Base-by-base conservation (phyloP, 2,329 filamentous ascomycete species). In the Zymoseptoria ardabiliae region DNA sequence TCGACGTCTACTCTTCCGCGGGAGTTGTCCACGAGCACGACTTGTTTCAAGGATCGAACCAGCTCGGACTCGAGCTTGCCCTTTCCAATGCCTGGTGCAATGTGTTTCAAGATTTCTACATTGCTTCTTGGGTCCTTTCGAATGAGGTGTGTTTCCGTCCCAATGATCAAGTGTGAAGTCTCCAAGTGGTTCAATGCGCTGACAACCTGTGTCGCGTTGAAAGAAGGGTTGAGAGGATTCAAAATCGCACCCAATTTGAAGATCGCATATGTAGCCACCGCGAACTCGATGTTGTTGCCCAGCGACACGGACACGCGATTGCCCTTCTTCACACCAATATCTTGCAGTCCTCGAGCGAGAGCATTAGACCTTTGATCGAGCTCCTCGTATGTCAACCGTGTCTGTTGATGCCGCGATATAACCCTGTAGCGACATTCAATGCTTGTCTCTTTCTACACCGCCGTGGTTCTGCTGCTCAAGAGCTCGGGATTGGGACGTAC, bases 191-290 rank as follows among this genome's bases (percentile, higher is more conserved):
- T 81, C 25, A 97, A 78, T 0, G 92, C 93, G 2, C 90, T 83
- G 4, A 84, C 79, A 8, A 97, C 85, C 77, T 97, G 94, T 4
- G 78, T 74, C 3, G 84, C 80, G 66, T 91, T 96, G 79, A 97
- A 97, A 1, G 85, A 87, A 20, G 92, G 93, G 72, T 99, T 97
- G 22, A 97, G 77, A 0, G 93, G 94, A n/a, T 96, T 84, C 63
- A 97, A 79, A 55, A 97, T 84, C 22, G 90, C 93, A n/a, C 94
- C 94, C 9, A 97, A 82, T 75, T 97, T 97, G 79, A 93, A 96
- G 57, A 94, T 74, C 0, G 92, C 92, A 75, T 97, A 97, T 5
- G 88, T 93, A 20, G 94, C 81, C 54, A 87, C 86, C 2, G 90
- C 90, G 72, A 90, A 93, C 73, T 96, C 91, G 66, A 87, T 78